A percentile compares a stretch with the other conserved stretches of the same genome.
Evolutionary conservation across 164 flowering plant species (phyloP).

Genomic region (Taxillus chinensis): DNA sequence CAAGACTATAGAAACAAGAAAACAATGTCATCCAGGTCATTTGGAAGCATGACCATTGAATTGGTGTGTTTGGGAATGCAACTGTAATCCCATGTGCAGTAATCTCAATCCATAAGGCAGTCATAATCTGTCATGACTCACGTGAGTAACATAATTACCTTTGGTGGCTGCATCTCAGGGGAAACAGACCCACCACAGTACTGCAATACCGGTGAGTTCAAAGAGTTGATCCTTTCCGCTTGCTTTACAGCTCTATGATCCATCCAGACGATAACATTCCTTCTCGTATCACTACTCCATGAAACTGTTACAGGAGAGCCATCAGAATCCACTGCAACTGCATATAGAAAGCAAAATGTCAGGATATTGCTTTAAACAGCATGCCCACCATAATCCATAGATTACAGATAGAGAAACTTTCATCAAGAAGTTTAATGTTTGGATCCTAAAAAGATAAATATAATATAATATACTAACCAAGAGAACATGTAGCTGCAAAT

Average conservation of each 20-base stretch:
- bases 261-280: slow-evolving; percentile 98
- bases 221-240: slow-evolving; percentile 83
- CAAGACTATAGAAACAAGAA: too few species aligned
- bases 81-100: too few species aligned
- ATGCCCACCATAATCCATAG: too few species aligned
- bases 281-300: slow-evolving; percentile 90
- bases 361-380: too few species aligned
- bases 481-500: slow-evolving; percentile 96
- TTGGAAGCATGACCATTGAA: too few species aligned
- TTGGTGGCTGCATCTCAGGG: slow-evolving; percentile 98
- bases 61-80: too few species aligned
- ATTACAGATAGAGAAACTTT: too few species aligned
- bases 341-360: slow-evolving; percentile 14
- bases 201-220: slow-evolving; percentile 77
- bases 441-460: too few species aligned
- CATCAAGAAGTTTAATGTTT: too few species aligned
- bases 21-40: too few species aligned
- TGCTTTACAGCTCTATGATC: slow-evolving; percentile 97
- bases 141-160: slow-evolving; percentile 30
- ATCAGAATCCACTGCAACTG: slow-evolving; percentile 94
- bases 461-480: slow-evolving; percentile 41
- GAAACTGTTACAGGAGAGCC: slow-evolving; percentile 96
- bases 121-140: not conserved
- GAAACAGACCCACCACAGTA: slow-evolving; percentile 91
- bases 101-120: too few species aligned